phyloP scores from a whole-genome alignment of 331 rosid species.

The Quercus lobata region DNA sequence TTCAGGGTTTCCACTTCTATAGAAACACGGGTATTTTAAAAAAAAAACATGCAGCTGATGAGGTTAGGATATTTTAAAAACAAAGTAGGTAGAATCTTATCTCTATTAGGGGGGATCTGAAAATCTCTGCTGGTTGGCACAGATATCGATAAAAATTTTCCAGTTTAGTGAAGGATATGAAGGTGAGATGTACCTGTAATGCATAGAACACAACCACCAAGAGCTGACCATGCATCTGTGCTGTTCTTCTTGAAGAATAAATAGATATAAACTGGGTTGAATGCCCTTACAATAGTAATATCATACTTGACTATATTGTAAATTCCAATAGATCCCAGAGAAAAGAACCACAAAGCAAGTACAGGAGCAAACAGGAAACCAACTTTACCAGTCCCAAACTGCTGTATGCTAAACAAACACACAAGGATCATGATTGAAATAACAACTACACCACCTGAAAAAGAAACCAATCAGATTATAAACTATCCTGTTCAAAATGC shows the following conservation, averaged over 20 bases:
- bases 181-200: constrained; percentile 67
- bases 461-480: constrained; percentile 15
- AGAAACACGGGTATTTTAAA: neutral
- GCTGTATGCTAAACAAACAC: constrained; percentile 81
- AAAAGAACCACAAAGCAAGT: constrained; percentile 87
- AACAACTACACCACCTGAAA: constrained; percentile 65
- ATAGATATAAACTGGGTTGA: constrained; percentile 89
- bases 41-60: neutral
- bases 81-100: neutral
- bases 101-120: neutral
- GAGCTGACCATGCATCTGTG: constrained; percentile 79
- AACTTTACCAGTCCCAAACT: constrained; percentile 84
- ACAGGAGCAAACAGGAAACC: constrained; percentile 88
- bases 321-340: constrained; percentile 80
- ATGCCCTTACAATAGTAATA: constrained; percentile 69
- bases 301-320: constrained; percentile 66
- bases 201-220: constrained; percentile 97
- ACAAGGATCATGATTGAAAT: constrained; percentile 61
- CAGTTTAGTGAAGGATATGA: neutral
- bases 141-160: neutral
- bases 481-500: constrained; percentile 8
- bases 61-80: neutral
- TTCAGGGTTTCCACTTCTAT: neutral
- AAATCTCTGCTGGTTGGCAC: constrained; percentile 1
- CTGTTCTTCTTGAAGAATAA: constrained; percentile 77